Base-by-base conservation (phyloP, 2,329 filamentous ascomycete genomes). In the Zasmidium angulare region DNA sequence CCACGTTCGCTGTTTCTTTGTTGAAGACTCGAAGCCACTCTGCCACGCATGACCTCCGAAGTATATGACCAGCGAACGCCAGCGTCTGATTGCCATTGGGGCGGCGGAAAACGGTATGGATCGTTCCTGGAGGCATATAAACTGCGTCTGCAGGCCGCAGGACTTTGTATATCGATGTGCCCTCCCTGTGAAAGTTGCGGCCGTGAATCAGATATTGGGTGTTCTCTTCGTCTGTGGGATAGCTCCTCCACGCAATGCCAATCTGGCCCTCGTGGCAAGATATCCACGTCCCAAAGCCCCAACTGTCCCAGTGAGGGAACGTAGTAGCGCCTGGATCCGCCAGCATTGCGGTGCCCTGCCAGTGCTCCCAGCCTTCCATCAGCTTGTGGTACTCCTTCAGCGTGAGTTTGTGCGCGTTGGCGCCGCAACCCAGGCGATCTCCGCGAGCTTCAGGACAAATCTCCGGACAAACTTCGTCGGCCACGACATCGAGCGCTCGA, bases 261-360 rank as follows among this genome's bases (percentile, higher is more conserved):
- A 66, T 62, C 29, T 66, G 59, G 20, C 65, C 65, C 53, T 67
- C 59, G 22, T 61, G 48, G 55, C 62, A 64, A 2, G 55, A 54
- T 3, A 67, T 60, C 56, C 62, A 64, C 1, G 63, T 67, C 1
- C 55, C 56, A 3, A 66, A 26, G 7, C 46, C 55, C 19, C 20
- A 62, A 10, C 31, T 47, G 46, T 67, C 62, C 23, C 24, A 50
- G 48, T 64, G 63, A 1, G 49, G 23, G 3, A 20, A 21, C 11
- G 63, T 64, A 10, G 60, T 11, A 2, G 63, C 62, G 4, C 65
- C 63, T 9, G 65, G 55, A 21, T 64, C 63, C 12, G 65, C 50
- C 22, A 66, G 29, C 55, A 67, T 60, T 3, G 63, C 47, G 1
- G 60, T 56, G 11, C 55, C 48, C 12, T 56, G 51, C 58, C 56